These are phyloP conservation scores for Candida alai DNA, from an alignment of 805 yeast species.

Conservation along the genomic window DNA sequence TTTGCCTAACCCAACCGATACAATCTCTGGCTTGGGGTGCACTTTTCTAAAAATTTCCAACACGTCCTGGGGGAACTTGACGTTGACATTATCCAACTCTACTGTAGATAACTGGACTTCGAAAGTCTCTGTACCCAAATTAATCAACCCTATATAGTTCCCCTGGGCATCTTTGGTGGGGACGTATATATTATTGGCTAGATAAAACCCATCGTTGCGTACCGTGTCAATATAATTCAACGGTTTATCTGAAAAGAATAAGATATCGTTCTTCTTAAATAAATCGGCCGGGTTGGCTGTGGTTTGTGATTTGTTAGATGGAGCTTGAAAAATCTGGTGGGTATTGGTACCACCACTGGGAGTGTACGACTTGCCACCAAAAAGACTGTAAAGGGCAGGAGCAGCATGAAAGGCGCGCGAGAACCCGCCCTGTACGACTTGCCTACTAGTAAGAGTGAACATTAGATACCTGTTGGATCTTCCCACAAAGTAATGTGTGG, in stretches of 20 bases:
- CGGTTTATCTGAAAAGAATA: slow-evolving; percentile 40
- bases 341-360: too few relatives aligned
- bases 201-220: slow-evolving; percentile 53
- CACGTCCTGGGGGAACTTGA: slow-evolving; percentile 44
- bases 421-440: too few relatives aligned
- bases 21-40: slow-evolving; percentile 74
- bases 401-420: too few relatives aligned
- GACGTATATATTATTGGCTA: slow-evolving; percentile 51
- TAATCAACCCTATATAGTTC: slow-evolving; percentile 42
- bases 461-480: too few relatives aligned
- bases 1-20: slow-evolving; percentile 69
- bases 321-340: slow-evolving; percentile 20
- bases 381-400: slow-evolving; percentile 1
- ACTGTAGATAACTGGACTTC: slow-evolving; percentile 49
- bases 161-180: slow-evolving; percentile 37
- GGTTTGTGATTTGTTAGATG: slow-evolving; percentile 36
- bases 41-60: slow-evolving; percentile 49
- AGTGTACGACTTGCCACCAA: slow-evolving; percentile 8
- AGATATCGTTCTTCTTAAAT: slow-evolving; percentile 40
- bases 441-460: too few relatives aligned
- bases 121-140: slow-evolving; percentile 56
- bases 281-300: slow-evolving; percentile 41
- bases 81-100: slow-evolving; percentile 46
- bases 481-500: too few relatives aligned
- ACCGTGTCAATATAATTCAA: slow-evolving; percentile 41